These are phyloP conservation scores for Arthrinium puccinioides DNA, from an alignment of 2,329 filamentous ascomycete species.

Conservation along the genomic window DNA sequence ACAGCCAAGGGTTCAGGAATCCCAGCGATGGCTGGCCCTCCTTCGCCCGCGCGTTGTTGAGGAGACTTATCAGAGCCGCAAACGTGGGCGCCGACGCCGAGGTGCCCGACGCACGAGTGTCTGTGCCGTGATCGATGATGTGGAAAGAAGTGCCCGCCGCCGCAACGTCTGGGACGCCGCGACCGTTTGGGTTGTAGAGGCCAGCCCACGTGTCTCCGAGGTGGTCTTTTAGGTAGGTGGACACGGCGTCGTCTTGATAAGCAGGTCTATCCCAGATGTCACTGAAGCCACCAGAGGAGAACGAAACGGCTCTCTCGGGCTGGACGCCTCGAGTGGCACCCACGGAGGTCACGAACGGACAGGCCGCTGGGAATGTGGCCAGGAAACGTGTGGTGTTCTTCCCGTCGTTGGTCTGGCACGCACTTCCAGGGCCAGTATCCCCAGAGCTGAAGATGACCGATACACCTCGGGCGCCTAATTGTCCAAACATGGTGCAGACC, in stretches of 20 bases:
- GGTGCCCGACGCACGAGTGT: slow-evolving; percentile 28
- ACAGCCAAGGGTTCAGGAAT: slow-evolving; percentile 57
- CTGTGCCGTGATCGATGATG: slow-evolving; percentile 18
- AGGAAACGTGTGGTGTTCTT: slow-evolving; percentile 43
- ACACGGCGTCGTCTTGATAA: slow-evolving; percentile 39
- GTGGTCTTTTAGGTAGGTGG: slow-evolving; percentile 29
- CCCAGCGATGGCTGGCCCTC: slow-evolving; percentile 46
- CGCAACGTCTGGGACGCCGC: slow-evolving; percentile 55
- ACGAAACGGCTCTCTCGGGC: slow-evolving; percentile 46
- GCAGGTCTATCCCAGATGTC: slow-evolving; percentile 34
- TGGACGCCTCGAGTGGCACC: slow-evolving; percentile 43
- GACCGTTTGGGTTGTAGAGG: slow-evolving; percentile 38
- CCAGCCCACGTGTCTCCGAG: slow-evolving; percentile 24
- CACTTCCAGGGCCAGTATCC: slow-evolving; percentile 19
- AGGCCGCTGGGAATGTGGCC: slow-evolving; percentile 47
- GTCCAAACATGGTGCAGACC: slow-evolving; percentile 56
- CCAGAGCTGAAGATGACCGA: slow-evolving; percentile 20
- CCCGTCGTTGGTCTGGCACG: slow-evolving; percentile 48
- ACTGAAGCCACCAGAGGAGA: slow-evolving; percentile 46
- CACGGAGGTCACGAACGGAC: slow-evolving; percentile 51
- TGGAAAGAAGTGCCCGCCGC: slow-evolving; percentile 37
- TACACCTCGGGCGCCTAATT: slow-evolving; percentile 57
- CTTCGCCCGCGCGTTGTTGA: slow-evolving; percentile 56
- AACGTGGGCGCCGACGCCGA: slow-evolving; percentile 55
- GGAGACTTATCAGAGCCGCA: slow-evolving; percentile 53